Conservation (phyloP, 441 rosid species). For the Theobroma grandiflorum region DNA sequence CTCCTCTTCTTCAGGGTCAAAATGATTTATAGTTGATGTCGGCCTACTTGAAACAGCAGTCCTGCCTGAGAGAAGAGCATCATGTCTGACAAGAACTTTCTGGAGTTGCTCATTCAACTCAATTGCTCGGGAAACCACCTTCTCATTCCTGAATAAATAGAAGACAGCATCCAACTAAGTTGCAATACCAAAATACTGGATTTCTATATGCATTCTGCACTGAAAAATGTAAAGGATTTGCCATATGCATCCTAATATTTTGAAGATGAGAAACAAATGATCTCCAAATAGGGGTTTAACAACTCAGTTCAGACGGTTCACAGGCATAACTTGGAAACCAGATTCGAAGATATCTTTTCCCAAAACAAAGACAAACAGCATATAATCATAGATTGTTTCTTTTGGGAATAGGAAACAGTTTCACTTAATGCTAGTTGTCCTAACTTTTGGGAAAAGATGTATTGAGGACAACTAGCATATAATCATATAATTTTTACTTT, state of each 20-base stretch:
- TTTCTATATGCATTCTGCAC: neutral
- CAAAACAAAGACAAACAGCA: no score
- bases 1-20: conserved; percentile 59
- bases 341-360: no score
- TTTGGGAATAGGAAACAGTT: no score
- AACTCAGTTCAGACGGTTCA: no score
- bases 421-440: no score
- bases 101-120: conserved; percentile 94
- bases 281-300: neutral
- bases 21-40: conserved; percentile 47
- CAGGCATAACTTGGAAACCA: no score
- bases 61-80: conserved; percentile 67
- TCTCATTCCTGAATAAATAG: conserved; percentile 73
- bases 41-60: conserved; percentile 46
- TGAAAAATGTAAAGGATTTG: neutral
- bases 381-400: no score
- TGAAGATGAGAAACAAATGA: neutral
- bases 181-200: conserved; percentile 5
- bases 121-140: conserved; percentile 83
- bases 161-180: conserved; percentile 28
- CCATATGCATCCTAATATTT: neutral
- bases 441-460: no score
- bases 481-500: neutral
- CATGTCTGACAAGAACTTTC: conserved; percentile 78
- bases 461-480: neutral